Base-by-base conservation (phyloP, 805 yeast species). In the Candida chilensis region DNA sequence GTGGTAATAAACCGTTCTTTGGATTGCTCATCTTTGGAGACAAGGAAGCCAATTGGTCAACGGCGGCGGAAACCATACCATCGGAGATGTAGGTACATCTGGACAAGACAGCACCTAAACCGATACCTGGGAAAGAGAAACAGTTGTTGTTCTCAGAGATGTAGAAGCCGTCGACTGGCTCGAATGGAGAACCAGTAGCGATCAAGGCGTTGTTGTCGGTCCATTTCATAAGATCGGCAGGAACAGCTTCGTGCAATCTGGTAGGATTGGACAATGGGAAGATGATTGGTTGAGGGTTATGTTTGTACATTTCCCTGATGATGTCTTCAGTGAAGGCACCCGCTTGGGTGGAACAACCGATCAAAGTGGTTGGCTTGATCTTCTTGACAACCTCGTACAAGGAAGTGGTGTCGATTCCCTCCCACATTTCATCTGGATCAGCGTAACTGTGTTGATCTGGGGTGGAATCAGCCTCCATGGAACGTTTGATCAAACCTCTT, bases 231-330 rank as follows among this genome's bases (percentile, higher is more conserved):
- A 63, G 52, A 42, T 63, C 69, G 4, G 42, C 56, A 3, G 69
- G 69, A 43, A 62, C 36, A 16, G 69, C 69, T 42, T 63, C 69
- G 37, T 63, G 69, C 43, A 63, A 58, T 39, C 69, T 53, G 10
- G 69, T 63, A 8, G 69, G 69, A 46, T 63, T 63, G 5, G 67
- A 60, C 37, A 63, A 57, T 33, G 69, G 69, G 59, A 62, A 63
- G 19, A 63, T 64, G 25, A 63, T 54, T 27, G 69, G 69, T 41
- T 62, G 62, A 5, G 46, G 37, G 46, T 63, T 63, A 44, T 57
- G 48, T 39, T 60, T 54, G 48, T 63, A 62, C 67, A 63, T 61
- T 35, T 52, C 60, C 37, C 46, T 57, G 37, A 63, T 53, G 29
- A 61, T 60, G 14, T 55, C 57, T 42, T 63, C 67, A 33, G 61